Conservation (phyloP, 345 rosid species). For the Bruguiera gymnorhiza region DNA sequence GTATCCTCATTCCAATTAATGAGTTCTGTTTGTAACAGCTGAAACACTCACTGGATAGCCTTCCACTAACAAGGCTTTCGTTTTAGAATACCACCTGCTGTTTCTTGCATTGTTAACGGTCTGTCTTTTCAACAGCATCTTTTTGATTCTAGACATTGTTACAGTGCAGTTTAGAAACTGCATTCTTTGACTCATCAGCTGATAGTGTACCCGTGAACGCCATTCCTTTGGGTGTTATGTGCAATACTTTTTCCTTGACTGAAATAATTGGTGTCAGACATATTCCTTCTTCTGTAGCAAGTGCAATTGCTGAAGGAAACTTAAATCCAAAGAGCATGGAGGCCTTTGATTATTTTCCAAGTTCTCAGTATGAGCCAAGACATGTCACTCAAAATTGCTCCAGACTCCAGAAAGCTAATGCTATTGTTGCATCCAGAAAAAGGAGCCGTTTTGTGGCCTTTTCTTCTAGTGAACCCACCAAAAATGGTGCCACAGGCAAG, state of each 20-base stretch:
- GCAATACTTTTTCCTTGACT: conserved; percentile 28
- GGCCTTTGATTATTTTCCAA: conserved; percentile 48
- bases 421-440: conserved; percentile 10
- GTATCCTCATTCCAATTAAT: conserved; percentile 57
- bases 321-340: conserved; percentile 67
- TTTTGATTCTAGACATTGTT: no score
- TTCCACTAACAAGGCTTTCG: no score
- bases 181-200: no score
- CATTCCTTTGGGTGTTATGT: background rate
- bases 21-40: background rate
- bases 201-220: background rate
- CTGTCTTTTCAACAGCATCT: no score
- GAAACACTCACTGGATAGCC: no score
- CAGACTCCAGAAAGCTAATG: conserved; percentile 31
- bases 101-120: no score
- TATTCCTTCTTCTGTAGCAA: conserved; percentile 61
- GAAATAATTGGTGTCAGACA: conserved; percentile 41
- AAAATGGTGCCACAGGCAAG: conserved; percentile 33
- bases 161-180: no score
- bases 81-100: no score
- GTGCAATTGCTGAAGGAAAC: conserved; percentile 73
- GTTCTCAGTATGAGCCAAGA: conserved; percentile 16
- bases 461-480: conserved; percentile 27
- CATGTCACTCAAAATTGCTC: conserved; percentile 17
- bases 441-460: conserved; percentile 28